Evolutionary conservation across 140 eudicot genomes (phyloP).

Genomic region (Erigeron philadelphicus): DNA sequence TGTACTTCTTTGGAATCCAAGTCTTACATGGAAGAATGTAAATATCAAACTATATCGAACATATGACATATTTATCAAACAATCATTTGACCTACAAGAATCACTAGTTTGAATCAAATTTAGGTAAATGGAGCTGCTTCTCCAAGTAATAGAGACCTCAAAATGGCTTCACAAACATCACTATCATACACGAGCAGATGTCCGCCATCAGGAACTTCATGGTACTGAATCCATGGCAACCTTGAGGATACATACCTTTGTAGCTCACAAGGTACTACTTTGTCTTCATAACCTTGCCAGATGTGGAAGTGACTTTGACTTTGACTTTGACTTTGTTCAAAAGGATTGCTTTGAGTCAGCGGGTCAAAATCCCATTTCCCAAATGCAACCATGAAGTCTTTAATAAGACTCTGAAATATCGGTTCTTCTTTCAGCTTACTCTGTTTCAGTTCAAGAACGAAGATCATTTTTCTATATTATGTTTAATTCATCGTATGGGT

Average conservation of each 20-base stretch:
- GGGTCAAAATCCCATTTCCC: constrained; percentile 97
- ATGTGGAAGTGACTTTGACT: constrained; percentile 47
- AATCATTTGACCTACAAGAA: constrained; percentile 28
- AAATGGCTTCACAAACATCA: constrained; percentile 73
- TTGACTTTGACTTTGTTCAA: constrained; percentile 36
- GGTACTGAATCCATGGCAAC: constrained; percentile 82
- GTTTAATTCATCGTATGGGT: not conserved
- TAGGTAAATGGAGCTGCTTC: constrained; percentile 60
- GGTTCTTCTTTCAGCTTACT: constrained; percentile 49
- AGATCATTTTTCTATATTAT: not conserved
- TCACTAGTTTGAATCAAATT: constrained; percentile 25
- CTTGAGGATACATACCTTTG: constrained; percentile 55
- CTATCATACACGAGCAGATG: constrained; percentile 75
- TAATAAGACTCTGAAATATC: constrained; percentile 62
- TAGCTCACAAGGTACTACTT: constrained; percentile 63
- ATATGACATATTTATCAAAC: constrained; percentile 27
- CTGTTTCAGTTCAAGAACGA: constrained; percentile 36
- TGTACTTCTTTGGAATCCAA: not conserved
- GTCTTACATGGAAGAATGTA: constrained; percentile 7
- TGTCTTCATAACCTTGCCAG: constrained; percentile 94
- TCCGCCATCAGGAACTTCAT: constrained; percentile 91
- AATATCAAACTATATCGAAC: constrained; percentile 22
- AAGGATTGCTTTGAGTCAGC: constrained; percentile 54
- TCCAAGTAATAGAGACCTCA: constrained; percentile 76
- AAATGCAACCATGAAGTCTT: constrained; percentile 70